These are phyloP conservation scores for Phaseolus lunatus DNA, from an alignment of 306 rosid genomes.

Conservation along the genomic window DNA sequence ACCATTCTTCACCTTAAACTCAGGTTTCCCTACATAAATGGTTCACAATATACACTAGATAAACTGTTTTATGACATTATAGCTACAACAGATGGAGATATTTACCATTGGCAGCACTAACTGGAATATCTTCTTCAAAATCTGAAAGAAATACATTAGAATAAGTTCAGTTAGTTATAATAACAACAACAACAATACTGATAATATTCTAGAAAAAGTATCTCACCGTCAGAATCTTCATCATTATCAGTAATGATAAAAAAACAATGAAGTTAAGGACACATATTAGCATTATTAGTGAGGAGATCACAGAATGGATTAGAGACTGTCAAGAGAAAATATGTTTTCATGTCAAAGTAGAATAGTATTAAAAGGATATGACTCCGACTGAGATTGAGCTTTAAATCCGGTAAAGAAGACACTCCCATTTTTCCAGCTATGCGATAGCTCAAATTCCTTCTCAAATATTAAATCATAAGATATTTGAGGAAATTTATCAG, in stretches of 20 bases:
- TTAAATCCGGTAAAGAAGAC: slow-evolving; percentile 17
- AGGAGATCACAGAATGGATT: not conserved
- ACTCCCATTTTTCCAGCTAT: slow-evolving; percentile 19
- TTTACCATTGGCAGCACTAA: slow-evolving; percentile 21
- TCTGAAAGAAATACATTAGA: not conserved
- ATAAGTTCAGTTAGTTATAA: not conserved
- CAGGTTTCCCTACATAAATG: not conserved
- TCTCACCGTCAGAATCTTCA: slow-evolving; percentile 28
- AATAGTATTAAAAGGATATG: slow-evolving; percentile 13
- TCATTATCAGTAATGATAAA: slow-evolving; percentile 9
- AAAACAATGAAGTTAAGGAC: not conserved
- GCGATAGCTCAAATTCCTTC: slow-evolving; percentile 30
- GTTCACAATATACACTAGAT: not conserved
- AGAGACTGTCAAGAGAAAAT: not conserved
- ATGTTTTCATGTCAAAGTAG: not conserved
- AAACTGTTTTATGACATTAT: not conserved
- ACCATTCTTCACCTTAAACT: not conserved
- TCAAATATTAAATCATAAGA: slow-evolving; percentile 18
- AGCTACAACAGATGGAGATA: not conserved
- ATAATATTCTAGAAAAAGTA: not conserved
- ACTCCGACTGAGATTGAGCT: slow-evolving; percentile 12
- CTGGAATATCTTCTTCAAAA: slow-evolving; percentile 23
- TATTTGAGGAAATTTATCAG: slow-evolving; percentile 6
- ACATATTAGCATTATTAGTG: not conserved
- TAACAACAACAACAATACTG: not conserved